Base-by-base conservation (phyloP, 495 filamentous ascomycete genomes). In the Hapsidospora chrysogenum region DNA sequence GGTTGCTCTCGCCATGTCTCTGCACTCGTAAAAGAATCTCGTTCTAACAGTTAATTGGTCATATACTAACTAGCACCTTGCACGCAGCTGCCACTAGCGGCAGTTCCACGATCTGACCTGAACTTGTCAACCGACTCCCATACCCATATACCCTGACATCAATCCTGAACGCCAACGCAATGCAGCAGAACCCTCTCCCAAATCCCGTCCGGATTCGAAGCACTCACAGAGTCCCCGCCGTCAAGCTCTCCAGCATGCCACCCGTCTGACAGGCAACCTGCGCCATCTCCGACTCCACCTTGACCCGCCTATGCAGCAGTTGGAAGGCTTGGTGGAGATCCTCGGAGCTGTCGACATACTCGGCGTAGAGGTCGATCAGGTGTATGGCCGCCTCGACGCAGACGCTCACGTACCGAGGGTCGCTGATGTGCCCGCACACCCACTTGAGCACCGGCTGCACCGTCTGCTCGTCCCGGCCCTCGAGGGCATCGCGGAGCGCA, bases 191-290 rank as follows among this genome's bases (percentile, higher is more conserved):
- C 19, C 36, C 27, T 18, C n/a, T n/a, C n/a, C n/a, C 18, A 38
- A 26, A 27, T 26, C 33, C 22, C 22, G 33, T 38, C 26, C 31
- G 18, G 2, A 3, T 15, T 7, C 13, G 6, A 6, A 5, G 8
- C 28, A 7, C 13, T 43, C n/a, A 45, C 7, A 47, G 35, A 32
- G 36, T 32, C 29, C 55, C 58, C 33, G 58, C 54, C 40, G 70
- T 59, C 25, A 94, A 52, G 63, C 82, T 78, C 37, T 79, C 80
- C 38, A 93, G 50, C 85, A 94, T 94, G 1, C 86, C 87, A 39
- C 64, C 68, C 4, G 78, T 82, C 54, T 77, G 68, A 36, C 67
- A 75, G 2, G 84, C 83, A 51, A 77, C 67, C 50, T 93, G 80
- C 10, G 79, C 74, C 46, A 73, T 71, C 51, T 92, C 81, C 14